phyloP scores from a whole-genome alignment of 257 asterid genomes.

The Penstemon eatonii region DNA sequence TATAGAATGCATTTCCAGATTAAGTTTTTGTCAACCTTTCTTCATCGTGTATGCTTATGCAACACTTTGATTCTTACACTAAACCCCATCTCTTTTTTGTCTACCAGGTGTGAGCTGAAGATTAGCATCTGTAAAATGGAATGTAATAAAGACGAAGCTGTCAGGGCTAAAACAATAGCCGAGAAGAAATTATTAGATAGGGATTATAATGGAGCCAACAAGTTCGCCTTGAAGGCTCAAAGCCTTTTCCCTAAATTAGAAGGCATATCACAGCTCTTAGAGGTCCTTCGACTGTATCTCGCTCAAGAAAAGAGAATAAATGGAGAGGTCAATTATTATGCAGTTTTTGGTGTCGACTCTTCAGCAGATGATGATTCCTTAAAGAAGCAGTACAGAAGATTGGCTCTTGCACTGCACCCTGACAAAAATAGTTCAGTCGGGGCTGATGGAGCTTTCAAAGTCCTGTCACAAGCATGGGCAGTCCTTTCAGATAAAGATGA shows the following conservation, averaged over 20 bases:
- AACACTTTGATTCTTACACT: slow-evolving; percentile 3
- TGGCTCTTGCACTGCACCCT: slow-evolving; percentile 69
- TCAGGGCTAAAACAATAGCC: slow-evolving; percentile 54
- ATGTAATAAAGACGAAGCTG: slow-evolving; percentile 62
- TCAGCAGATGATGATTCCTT: slow-evolving; percentile 40
- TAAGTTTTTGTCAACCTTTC: neutral
- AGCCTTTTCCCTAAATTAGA: slow-evolving; percentile 58
- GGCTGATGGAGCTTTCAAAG: slow-evolving; percentile 72
- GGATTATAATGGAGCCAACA: slow-evolving; percentile 61
- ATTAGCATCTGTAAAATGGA: slow-evolving; percentile 42
- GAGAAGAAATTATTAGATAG: slow-evolving; percentile 52
- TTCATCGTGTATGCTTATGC: slow-evolving; percentile 13
- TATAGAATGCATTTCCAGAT: slow-evolving; percentile 1
- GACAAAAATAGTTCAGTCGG: slow-evolving; percentile 66
- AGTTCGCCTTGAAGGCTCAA: slow-evolving; percentile 59
- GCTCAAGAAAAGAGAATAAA: slow-evolving; percentile 48
- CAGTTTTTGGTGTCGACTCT: slow-evolving; percentile 55
- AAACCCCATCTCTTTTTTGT: slow-evolving; percentile 17
- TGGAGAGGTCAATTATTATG: slow-evolving; percentile 58
- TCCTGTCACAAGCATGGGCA: slow-evolving; percentile 59
- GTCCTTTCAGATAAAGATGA: slow-evolving; percentile 50
- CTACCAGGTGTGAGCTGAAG: slow-evolving; percentile 23
- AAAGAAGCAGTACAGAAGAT: slow-evolving; percentile 42
- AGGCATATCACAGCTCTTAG: slow-evolving; percentile 62
- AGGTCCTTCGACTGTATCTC: slow-evolving; percentile 39